Evolutionary conservation across 805 yeast species (phyloP), one percentile per base, ranked within the genome.

Genomic region (Wickerhamomyces chaumierensis): DNA sequence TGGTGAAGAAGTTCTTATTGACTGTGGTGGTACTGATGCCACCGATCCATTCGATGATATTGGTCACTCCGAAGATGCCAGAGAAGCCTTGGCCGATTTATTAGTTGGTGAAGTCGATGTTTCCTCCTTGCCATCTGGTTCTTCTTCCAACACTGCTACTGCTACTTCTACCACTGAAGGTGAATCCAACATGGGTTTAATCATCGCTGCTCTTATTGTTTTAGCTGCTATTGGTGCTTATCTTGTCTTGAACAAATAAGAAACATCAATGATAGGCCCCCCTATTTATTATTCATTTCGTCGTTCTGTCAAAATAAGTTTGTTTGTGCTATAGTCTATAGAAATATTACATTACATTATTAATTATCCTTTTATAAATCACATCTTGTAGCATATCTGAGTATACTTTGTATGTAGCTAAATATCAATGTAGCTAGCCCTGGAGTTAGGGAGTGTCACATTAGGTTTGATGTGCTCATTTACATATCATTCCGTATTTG

Each of bases 11-110:
- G 90, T 85, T 18, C 66, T 85, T 49, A 63, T 78, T 38, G 94
- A 84, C 51, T 71, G 79, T 51, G 94, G 83, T 37, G 95, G 95
- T 42, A 69, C 70, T 41, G 95, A 86, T 57, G 90, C 88, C 36
- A 83, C 96, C 14, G 75, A 74, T 40, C 77, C 87, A 34, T 76
- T 90, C 74, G 78, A 69, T 51, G 95, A 86, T 55, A 88, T 92
- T 57, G 99, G 99, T 28, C 99, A 92, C 65, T 86, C 97, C 28
- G 96, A 88, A 46, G 96, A 88, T 49, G 97, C 99, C 32, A 77
- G 78, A 50, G 92, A 81, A 51, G 68, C 81, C 49, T 67, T 92
- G 52, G 68, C 63, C 34, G 75, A 72, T 32, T 65, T 86, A 55
- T 66, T 72, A 48, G 71, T 92, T 42, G 98, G 98, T 48, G 78